Conservation (phyloP, 164 flowering plant species). For the Akebia trifoliata region DNA sequence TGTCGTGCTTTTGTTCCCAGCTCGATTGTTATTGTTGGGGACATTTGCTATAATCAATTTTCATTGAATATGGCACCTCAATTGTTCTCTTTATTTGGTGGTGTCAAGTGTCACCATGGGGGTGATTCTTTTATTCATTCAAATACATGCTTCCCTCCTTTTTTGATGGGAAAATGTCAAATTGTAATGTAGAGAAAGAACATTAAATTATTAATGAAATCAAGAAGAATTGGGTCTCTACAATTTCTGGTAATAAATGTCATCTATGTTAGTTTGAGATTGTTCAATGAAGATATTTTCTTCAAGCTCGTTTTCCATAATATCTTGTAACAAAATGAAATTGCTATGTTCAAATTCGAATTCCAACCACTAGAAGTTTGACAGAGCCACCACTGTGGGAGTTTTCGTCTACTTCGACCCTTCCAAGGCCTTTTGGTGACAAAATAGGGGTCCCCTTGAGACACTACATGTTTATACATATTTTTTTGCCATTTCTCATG, state of each 20-base stretch:
- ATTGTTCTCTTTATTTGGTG: no score
- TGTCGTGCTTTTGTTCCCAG: constrained; percentile 63
- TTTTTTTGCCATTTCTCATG: background rate
- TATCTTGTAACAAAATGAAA: no score
- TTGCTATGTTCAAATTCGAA: no score
- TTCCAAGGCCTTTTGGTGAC: no score
- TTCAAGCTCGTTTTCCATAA: no score
- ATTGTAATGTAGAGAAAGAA: constrained; percentile 3
- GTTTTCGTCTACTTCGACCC: no score
- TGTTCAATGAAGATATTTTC: no score
- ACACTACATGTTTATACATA: background rate
- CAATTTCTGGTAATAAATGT: background rate
- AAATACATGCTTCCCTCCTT: background rate
- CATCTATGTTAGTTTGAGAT: no score
- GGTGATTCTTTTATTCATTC: constrained; percentile 24
- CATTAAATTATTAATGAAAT: constrained; percentile 4
- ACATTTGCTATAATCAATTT: constrained; percentile 27
- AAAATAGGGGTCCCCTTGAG: no score
- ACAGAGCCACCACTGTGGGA: no score
- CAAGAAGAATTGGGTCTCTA: background rate
- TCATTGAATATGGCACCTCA: constrained; percentile 9
- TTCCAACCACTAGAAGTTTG: no score
- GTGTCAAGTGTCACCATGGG: no score
- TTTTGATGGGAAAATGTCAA: constrained; percentile 3
- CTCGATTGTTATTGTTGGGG: constrained; percentile 41